Percentiles rank a stretch among this genome's conserved stretches.
Conservation (phyloP, 2,329 filamentous ascomycete species). For the Phyllosticta paracitricarpa region DNA sequence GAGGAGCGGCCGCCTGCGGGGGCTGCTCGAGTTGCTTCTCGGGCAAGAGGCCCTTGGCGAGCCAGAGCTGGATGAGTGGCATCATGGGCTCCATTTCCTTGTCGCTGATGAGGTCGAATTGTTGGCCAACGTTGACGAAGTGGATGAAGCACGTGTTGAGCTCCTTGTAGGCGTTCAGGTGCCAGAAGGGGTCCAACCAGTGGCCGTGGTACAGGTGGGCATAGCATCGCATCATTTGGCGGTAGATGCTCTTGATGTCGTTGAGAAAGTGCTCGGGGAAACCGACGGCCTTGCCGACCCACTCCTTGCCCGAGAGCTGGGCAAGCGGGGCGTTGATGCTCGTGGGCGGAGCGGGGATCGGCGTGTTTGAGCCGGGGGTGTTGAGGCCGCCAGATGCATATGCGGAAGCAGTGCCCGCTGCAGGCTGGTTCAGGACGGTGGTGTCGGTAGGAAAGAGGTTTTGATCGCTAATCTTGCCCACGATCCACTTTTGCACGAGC, state of each 20-base stretch:
- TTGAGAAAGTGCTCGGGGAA: slow-evolving; percentile 45
- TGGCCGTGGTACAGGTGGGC: slow-evolving; percentile 44
- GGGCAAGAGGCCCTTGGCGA: slow-evolving; percentile 78
- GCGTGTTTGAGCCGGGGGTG: slow-evolving; percentile 30
- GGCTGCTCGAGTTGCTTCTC: slow-evolving; percentile 3
- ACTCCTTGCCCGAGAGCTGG: slow-evolving; percentile 57
- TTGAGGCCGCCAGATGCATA: slow-evolving; percentile 45
- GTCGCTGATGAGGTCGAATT: slow-evolving; percentile 68
- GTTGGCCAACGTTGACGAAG: slow-evolving; percentile 56
- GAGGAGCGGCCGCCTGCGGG: background rate
- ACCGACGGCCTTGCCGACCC: slow-evolving; percentile 84
- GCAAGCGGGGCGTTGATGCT: slow-evolving; percentile 46
- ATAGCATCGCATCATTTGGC: slow-evolving; percentile 46
- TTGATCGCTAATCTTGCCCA: slow-evolving; percentile 85
- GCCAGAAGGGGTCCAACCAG: slow-evolving; percentile 42
- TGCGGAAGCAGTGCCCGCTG: slow-evolving; percentile 46
- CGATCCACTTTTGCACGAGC: slow-evolving; percentile 94
- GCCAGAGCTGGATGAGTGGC: slow-evolving; percentile 84
- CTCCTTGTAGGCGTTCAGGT: slow-evolving; percentile 38
- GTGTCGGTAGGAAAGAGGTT: slow-evolving; percentile 84
- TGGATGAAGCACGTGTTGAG: slow-evolving; percentile 46
- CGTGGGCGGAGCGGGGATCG: slow-evolving; percentile 37
- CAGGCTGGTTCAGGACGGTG: slow-evolving; percentile 47
- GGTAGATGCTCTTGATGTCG: slow-evolving; percentile 65
- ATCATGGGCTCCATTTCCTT: slow-evolving; percentile 95